phyloP scores from a whole-genome alignment of 352 stramenopile species.

The Pythium myriotylum region DNA sequence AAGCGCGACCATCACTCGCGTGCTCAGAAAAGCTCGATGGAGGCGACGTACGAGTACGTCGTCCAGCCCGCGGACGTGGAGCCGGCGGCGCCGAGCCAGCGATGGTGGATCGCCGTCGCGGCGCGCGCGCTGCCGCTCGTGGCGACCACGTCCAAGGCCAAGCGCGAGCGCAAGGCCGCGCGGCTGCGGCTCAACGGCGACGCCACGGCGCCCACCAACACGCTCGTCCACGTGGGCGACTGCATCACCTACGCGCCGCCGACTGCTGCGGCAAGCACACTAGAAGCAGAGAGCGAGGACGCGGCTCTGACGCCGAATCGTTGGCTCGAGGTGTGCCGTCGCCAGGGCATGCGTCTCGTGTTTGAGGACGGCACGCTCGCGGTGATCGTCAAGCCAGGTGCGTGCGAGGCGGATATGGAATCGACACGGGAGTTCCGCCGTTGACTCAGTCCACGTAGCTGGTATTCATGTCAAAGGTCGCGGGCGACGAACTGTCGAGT shows the following conservation, averaged over 20 bases:
- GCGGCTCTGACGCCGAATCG: neutral
- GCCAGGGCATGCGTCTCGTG: conserved; percentile 57
- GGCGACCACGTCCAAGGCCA: conserved; percentile 64
- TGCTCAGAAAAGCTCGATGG: neutral
- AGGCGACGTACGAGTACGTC: conserved; percentile 12
- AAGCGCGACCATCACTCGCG: conserved; percentile 21
- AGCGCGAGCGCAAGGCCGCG: conserved; percentile 51
- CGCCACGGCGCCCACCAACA: conserved; percentile 35
- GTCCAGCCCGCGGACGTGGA: conserved; percentile 14
- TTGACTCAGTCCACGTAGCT: conserved; percentile 17
- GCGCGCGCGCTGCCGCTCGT: conserved; percentile 48
- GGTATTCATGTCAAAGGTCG: conserved; percentile 69
- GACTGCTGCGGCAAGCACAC: neutral
- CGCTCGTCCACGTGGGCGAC: conserved; percentile 31
- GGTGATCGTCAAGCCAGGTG: conserved; percentile 60
- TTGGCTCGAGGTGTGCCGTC: conserved; percentile 46
- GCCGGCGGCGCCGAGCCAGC: neutral
- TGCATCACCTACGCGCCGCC: conserved; percentile 31
- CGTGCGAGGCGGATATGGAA: neutral
- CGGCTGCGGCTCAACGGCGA: conserved; percentile 49
- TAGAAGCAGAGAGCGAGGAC: neutral
- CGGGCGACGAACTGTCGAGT: conserved; percentile 48
- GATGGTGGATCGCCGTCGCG: conserved; percentile 52
- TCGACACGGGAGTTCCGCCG: neutral
- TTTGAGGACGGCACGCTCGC: conserved; percentile 51